Evolutionary conservation across 352 stramenopile species (phyloP).

Genomic region (Phytopythium helicoides): DNA sequence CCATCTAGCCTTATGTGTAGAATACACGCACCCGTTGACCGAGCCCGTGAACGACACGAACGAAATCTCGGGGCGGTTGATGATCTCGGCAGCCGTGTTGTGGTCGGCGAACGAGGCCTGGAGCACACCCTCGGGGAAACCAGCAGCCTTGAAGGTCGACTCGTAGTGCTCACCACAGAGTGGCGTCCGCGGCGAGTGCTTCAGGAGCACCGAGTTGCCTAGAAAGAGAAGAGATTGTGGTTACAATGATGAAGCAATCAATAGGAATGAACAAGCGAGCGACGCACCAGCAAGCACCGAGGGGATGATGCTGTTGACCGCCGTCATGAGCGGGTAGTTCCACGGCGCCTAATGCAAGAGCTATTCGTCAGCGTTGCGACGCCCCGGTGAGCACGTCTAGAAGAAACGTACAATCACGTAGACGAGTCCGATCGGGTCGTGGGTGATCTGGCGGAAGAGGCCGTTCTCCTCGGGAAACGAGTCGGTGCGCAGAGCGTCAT

Average conservation of each 20-base stretch:
- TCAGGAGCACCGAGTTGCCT: constrained; percentile 80
- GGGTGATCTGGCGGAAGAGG: constrained; percentile 77
- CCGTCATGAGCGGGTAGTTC: constrained; percentile 89
- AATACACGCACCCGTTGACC: constrained; percentile 64
- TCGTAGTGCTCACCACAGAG: constrained; percentile 76
- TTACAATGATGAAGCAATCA: no score
- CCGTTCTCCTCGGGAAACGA: constrained; percentile 61
- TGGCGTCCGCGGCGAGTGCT: constrained; percentile 78
- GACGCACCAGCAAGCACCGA: constrained; percentile 58
- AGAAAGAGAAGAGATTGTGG: no score
- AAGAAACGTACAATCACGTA: constrained; percentile 68
- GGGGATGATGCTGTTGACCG: constrained; percentile 82
- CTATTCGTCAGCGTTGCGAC: constrained; percentile 4
- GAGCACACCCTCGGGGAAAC: constrained; percentile 64
- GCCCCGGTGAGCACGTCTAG: neutral
- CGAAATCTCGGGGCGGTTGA: constrained; percentile 59
- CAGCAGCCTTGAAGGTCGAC: constrained; percentile 62
- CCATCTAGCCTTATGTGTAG: no score
- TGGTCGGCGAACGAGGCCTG: constrained; percentile 68
- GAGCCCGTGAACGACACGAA: constrained; percentile 87
- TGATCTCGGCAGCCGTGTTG: constrained; percentile 61
- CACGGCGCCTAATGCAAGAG: constrained; percentile 47
- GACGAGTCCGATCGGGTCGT: constrained; percentile 81
- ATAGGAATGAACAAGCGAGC: no score
- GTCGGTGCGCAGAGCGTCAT: constrained; percentile 58